These are phyloP conservation scores for Skeletonema grethae DNA, from an alignment of 108 stramenopile species.

Conservation along the genomic window DNA sequence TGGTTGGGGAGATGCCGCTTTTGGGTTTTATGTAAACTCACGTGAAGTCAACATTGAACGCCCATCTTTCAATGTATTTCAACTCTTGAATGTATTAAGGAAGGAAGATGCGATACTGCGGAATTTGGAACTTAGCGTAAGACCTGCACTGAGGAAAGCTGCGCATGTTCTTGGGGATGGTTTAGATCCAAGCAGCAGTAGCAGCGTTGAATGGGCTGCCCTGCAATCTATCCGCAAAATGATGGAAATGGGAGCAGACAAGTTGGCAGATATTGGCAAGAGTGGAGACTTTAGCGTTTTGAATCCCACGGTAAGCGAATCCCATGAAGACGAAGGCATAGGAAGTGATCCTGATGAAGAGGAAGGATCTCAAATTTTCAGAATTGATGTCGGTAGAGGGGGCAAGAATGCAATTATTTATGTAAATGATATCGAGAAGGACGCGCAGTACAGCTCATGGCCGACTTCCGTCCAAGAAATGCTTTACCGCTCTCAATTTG, in stretches of 20 bases:
- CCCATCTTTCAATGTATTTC: conserved; percentile 86
- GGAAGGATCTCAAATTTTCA: conserved; percentile 26
- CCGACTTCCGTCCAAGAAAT: conserved; percentile 61
- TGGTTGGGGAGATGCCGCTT: conserved; percentile 52
- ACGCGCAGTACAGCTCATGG: conserved; percentile 64
- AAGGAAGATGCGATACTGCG: conserved; percentile 65
- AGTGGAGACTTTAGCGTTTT: conserved; percentile 1
- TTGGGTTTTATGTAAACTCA: conserved; percentile 69
- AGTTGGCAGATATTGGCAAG: conserved; percentile 34
- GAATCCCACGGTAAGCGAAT: conserved; percentile 1
- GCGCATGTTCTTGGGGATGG: conserved; percentile 10
- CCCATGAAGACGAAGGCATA: conserved; percentile 25
- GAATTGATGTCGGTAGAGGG: conserved; percentile 83
- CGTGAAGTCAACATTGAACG: conserved; percentile 64
- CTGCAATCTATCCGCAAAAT: conserved; percentile 54
- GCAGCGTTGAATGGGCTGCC: conserved; percentile 25
- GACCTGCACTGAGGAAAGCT: conserved; percentile 28
- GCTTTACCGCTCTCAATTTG: conserved; percentile 74
- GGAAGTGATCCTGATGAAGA: conserved; percentile 2
- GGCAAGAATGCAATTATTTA: conserved; percentile 72
- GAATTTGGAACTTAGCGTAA: conserved; percentile 46
- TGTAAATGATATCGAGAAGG: conserved; percentile 84
- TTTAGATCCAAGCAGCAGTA: conserved; percentile 3
- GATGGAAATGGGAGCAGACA: conserved; percentile 60
- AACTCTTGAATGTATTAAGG: conserved; percentile 65